Conservation (phyloP, 805 yeast genomes). For the Candida maris region DNA sequence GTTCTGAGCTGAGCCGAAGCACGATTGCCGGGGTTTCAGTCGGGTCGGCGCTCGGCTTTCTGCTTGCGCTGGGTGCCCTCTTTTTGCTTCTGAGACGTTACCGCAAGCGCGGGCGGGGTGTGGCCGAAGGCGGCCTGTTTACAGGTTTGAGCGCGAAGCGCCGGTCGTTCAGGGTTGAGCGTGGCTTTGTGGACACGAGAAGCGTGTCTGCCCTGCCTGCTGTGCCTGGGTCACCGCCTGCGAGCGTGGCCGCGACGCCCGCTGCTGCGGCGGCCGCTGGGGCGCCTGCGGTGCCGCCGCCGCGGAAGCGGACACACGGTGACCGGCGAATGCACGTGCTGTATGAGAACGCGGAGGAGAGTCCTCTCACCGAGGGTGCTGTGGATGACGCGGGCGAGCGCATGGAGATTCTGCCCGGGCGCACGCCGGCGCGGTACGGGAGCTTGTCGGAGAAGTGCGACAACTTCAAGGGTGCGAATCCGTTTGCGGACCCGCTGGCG, state of each 20-base stretch:
- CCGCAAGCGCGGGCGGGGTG: slow-evolving; percentile 5
- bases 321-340: slow-evolving; percentile 29
- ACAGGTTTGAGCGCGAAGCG: not conserved
- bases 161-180: not conserved
- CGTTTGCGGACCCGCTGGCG: slow-evolving; percentile 1
- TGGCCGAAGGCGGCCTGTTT: slow-evolving; percentile 1
- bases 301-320: slow-evolving; percentile 7
- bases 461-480: slow-evolving; percentile 13
- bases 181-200: not conserved
- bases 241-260: not conserved
- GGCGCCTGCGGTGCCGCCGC: slow-evolving; percentile 13
- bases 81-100: slow-evolving; percentile 12
- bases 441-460: slow-evolving; percentile 18
- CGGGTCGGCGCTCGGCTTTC: slow-evolving; percentile 23
- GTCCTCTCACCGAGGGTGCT: slow-evolving; percentile 1
- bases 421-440: slow-evolving; percentile 21
- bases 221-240: not conserved
- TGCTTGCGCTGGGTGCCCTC: slow-evolving; percentile 12
- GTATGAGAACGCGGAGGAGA: slow-evolving; percentile 28
- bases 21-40: slow-evolving; percentile 30
- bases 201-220: not conserved
- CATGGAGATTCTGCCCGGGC: too few species aligned
- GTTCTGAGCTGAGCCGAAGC: slow-evolving; percentile 15
- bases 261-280: slow-evolving; percentile 1
- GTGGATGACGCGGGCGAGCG: not conserved